A percentile compares a stretch with the other conserved stretches of the same genome.
Evolutionary conservation across 2,329 filamentous ascomycete species (phyloP).

Genomic region (Pseudonectria foliicola): DNA sequence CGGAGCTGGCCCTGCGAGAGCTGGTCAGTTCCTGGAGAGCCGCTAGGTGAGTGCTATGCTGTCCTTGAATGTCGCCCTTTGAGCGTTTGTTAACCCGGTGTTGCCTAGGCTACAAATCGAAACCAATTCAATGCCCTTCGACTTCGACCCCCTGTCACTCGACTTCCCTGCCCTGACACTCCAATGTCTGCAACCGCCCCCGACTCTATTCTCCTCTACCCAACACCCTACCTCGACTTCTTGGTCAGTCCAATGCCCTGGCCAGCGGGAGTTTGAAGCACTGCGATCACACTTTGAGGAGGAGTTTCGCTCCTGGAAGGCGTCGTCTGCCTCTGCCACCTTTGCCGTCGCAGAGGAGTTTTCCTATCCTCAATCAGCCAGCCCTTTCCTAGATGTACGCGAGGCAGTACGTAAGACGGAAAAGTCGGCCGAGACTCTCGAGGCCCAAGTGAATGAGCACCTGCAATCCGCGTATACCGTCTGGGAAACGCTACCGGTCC

Average conservation of each 20-base stretch:
- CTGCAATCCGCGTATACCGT: conserved; percentile 68
- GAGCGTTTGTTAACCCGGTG: conserved; percentile 8
- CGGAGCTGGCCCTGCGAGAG: conserved; percentile 79
- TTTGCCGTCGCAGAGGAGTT: conserved; percentile 45
- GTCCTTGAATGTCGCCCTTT: neutral
- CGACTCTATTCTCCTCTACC: conserved; percentile 73
- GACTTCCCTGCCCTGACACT: conserved; percentile 82
- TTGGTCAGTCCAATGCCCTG: conserved; percentile 74
- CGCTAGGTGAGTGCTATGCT: conserved; percentile 57
- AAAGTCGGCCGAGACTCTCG: conserved; percentile 50
- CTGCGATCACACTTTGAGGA: conserved; percentile 60
- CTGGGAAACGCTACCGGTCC: conserved; percentile 59
- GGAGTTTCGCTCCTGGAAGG: conserved; percentile 60
- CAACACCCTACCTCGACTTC: conserved; percentile 72
- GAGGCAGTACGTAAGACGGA: conserved; percentile 43
- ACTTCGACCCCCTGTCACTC: conserved; percentile 79
- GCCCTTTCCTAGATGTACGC: conserved; percentile 34
- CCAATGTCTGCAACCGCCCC: conserved; percentile 70
- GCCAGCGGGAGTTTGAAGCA: conserved; percentile 65
- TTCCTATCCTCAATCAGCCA: conserved; percentile 37
- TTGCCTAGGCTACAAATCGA: conserved; percentile 45
- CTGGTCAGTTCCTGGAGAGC: conserved; percentile 74
- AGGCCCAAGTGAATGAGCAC: conserved; percentile 66
- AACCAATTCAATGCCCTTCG: conserved; percentile 52
- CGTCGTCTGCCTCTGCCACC: conserved; percentile 43